Percentiles rank a stretch among this genome's conserved stretches.
Evolutionary conservation across 75 land plant species (phyloP).

Genomic region (Pinus taeda): DNA sequence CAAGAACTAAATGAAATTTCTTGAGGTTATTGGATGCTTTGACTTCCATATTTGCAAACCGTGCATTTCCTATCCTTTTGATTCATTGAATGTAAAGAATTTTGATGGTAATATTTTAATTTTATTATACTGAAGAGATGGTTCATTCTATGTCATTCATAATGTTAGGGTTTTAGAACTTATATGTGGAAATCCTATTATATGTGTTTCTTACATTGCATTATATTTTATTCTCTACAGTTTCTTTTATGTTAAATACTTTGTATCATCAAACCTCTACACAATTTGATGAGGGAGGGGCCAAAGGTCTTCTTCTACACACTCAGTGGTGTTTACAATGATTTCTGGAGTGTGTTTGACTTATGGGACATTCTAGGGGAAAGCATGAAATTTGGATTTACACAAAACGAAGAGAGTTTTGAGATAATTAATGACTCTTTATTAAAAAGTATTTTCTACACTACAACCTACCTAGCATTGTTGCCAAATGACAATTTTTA

Average conservation of each 20-base stretch:
- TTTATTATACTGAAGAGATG: background rate
- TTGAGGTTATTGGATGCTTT: no score
- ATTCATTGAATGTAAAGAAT: constrained; percentile 85
- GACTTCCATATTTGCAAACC: no score
- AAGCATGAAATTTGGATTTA: constrained; percentile 17
- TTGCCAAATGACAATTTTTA: constrained; percentile 90
- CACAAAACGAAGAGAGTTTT: constrained; percentile 21
- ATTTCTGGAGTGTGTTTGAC: constrained; percentile 84
- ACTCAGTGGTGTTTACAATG: constrained; percentile 75
- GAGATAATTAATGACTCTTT: constrained; percentile 72
- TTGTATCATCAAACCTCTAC: constrained; percentile 97
- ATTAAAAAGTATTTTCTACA: constrained; percentile 57
- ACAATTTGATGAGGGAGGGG: constrained; percentile 99
- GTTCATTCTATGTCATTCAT: background rate
- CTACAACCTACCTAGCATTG: constrained; percentile 53
- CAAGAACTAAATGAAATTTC: no score
- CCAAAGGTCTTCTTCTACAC: constrained; percentile 85
- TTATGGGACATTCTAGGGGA: constrained; percentile 79
- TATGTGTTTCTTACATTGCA: background rate
- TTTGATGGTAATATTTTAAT: constrained; percentile 70
- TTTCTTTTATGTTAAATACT: constrained; percentile 89
- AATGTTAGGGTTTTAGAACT: background rate
- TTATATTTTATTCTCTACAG: constrained; percentile 41
- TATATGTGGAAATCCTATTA: background rate
- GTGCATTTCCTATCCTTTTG: constrained; percentile 44